Base-by-base conservation (phyloP, 2,329 filamentous ascomycete species). In the Hymenoscyphus albidus region DNA sequence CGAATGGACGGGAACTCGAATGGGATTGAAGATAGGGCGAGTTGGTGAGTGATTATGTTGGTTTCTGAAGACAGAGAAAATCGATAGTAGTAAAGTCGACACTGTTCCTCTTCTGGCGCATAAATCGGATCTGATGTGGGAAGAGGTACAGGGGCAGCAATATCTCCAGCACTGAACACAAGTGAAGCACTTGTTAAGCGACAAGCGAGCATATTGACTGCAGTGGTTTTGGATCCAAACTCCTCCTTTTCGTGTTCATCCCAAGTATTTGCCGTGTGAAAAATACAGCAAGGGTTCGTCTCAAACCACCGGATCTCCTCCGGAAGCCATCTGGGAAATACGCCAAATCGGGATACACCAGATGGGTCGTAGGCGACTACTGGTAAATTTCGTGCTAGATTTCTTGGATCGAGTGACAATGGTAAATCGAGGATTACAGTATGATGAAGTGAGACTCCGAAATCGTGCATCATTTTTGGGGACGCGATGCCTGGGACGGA, bases 391-490 rank as follows among this genome's bases (percentile, higher is more conserved):
- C 78, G 83, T 0, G 82, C 71, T 35, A 87, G 78, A 64, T 89
- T 89, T 51, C 85, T 72, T 0, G 88, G 87, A 65, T 90, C 84
- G 1, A 91, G 77, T 0, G 84, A 85, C 0, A 91, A 78, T 0
- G 89, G 89, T 10, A 91, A 78, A 70, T 92, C 88, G 76, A 91
- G 82, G 63, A 91, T 89, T 44, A 91, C 77, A 0, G 88, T 89
- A 70, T 90, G 82, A 5, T 72, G 74, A 5, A 77, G 80, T 1
- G 88, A 89, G 1, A 88, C 88, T 14, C 88, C 88, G 75, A 91
- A 91, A 73, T 91, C 88, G 72, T 91, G 89, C 87, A 91, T 91
- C 82, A 91, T 88, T 72, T 88, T 90, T 1, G 87, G 84, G 1
- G 83, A 83, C 3, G 79, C 78, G 32, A 91, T 80, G 0, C 88